These are phyloP conservation scores for Camelina sativa DNA, from an alignment of 345 rosid genomes.

Conservation along the genomic window DNA sequence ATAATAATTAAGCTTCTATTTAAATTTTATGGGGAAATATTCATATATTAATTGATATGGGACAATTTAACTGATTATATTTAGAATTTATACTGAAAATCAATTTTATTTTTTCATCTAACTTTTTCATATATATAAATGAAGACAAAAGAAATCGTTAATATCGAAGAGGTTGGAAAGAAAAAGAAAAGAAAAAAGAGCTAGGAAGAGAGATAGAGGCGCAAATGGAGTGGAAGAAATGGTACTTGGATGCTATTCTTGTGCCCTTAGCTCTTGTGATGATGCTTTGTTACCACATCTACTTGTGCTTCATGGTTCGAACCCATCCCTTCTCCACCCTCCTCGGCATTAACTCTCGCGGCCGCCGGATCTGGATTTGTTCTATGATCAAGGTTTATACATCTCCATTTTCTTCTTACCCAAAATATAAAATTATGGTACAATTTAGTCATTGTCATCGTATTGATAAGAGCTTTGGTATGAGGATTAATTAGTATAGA, in stretches of 20 bases:
- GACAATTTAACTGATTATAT: no score
- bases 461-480: background rate
- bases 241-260: slow-evolving; percentile 65
- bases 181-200: background rate
- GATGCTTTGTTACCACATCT: slow-evolving; percentile 59
- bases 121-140: no score
- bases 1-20: no score
- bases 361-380: slow-evolving; percentile 70
- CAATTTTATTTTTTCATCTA: background rate
- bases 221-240: slow-evolving; percentile 46
- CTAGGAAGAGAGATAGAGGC: background rate
- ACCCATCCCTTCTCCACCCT: slow-evolving; percentile 72
- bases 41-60: background rate
- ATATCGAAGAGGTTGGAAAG: background rate
- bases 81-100: no score
- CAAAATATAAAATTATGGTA: background rate
- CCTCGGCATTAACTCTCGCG: slow-evolving; percentile 68
- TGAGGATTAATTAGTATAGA: background rate
- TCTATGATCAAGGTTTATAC: slow-evolving; percentile 74
- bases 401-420: slow-evolving; percentile 5
- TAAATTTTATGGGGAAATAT: background rate
- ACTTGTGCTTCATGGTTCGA: slow-evolving; percentile 71
- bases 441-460: background rate
- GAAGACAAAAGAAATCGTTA: slow-evolving; percentile 14
- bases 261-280: slow-evolving; percentile 65